A percentile compares a stretch with the other conserved stretches of the same genome.
Conservation (phyloP, 257 asterid species). For the Solanum tacnaense region DNA sequence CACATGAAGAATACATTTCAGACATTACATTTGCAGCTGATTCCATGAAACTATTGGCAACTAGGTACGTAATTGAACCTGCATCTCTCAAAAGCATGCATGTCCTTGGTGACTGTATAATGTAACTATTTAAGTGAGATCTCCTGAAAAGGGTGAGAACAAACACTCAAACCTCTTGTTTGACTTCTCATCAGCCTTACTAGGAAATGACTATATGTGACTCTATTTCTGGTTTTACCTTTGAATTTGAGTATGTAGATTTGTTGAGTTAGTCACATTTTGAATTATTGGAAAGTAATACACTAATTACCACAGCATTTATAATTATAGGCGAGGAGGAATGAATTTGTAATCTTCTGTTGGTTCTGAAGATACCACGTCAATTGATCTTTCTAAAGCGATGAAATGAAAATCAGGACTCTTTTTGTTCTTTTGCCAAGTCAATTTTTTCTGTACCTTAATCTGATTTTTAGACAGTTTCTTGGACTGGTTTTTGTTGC, state of each 20-base stretch:
- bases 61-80: slow-evolving; percentile 37
- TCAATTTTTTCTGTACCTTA: not conserved
- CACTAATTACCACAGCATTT: not conserved
- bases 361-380: not conserved
- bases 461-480: not conserved
- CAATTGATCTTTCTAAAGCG: not conserved
- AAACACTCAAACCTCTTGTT: not conserved
- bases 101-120: not conserved
- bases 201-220: not conserved
- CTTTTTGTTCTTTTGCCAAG: not conserved
- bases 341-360: not conserved
- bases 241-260: not conserved
- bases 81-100: not conserved
- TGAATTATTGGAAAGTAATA: not conserved
- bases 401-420: not conserved
- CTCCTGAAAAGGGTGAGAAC: not conserved
- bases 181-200: not conserved
- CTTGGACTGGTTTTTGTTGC: not conserved
- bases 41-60: slow-evolving; percentile 64
- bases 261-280: not conserved
- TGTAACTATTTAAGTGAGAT: not conserved
- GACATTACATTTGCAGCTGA: slow-evolving; percentile 79
- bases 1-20: slow-evolving; percentile 80
- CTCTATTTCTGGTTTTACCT: not conserved
- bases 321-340: not conserved